A percentile compares a stretch with the other conserved stretches of the same genome.
Evolutionary conservation across 495 filamentous ascomycete genomes (phyloP).

Genomic region (Venustampulla echinocandica): DNA sequence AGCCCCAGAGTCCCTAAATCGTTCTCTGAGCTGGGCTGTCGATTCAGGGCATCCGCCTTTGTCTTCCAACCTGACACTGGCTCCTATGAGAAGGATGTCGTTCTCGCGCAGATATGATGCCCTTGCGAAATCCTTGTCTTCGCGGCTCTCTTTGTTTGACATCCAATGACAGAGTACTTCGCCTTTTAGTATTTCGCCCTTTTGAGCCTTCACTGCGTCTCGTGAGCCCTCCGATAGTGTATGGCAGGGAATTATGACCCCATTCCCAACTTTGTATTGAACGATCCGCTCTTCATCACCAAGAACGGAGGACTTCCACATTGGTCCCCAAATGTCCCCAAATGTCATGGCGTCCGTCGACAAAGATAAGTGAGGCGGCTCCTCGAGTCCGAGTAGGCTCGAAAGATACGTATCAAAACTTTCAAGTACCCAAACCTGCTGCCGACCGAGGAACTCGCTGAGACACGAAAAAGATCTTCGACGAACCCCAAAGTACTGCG

Average conservation of each 20-base stretch:
- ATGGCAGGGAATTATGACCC: constrained; percentile 8
- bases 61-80: neutral
- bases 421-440: constrained; percentile 11
- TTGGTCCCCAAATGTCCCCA: constrained; percentile 14
- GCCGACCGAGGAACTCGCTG: constrained; percentile 1
- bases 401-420: neutral
- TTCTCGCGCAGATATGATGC: neutral
- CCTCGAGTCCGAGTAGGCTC: too few species aligned
- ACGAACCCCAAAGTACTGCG: constrained; percentile 5
- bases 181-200: neutral
- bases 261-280: constrained; percentile 12
- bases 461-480: constrained; percentile 11
- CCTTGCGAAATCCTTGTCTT: neutral
- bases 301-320: constrained; percentile 7
- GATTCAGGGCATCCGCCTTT: constrained; percentile 1
- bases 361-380: constrained; percentile 2
- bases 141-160: constrained; percentile 1
- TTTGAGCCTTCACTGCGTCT: neutral
- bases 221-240: neutral
- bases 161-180: constrained; percentile 14
- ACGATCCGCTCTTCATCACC: neutral
- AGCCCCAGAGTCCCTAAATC: constrained; percentile 1
- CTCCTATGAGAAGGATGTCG: constrained; percentile 11
- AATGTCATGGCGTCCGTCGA: constrained; percentile 11
- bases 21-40: neutral